These are phyloP conservation scores for Aspergillus cavernicola DNA, from an alignment of 495 filamentous ascomycete species.

Conservation along the genomic window DNA sequence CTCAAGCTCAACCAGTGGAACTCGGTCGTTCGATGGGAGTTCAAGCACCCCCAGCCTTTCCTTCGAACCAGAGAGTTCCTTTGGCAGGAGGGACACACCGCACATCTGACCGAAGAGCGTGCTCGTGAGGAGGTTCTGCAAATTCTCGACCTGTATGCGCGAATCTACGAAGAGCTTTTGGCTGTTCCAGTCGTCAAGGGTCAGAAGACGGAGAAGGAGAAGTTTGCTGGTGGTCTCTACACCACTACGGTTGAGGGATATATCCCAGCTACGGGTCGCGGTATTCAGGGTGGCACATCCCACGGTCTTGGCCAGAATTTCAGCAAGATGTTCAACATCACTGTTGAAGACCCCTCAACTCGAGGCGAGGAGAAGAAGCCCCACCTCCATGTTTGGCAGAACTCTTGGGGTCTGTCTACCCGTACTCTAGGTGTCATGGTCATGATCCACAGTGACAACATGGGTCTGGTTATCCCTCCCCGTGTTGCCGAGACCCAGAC, in stretches of 20 bases:
- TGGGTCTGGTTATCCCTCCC: constrained; percentile 87
- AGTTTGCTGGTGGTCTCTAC: constrained; percentile 93
- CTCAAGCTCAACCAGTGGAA: constrained; percentile 97
- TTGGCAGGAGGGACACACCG: constrained; percentile 98
- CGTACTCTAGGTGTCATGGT: constrained; percentile 96
- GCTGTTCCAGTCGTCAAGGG: constrained; percentile 92
- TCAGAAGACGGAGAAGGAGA: constrained; percentile 84
- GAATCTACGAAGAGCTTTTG: constrained; percentile 86
- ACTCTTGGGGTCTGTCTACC: constrained; percentile 96
- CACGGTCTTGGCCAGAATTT: constrained; percentile 97
- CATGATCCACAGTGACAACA: constrained; percentile 94
- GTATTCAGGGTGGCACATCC: constrained; percentile 92
- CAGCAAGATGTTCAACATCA: constrained; percentile 97
- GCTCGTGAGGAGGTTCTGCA: constrained; percentile 82
- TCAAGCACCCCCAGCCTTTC: constrained; percentile 96
- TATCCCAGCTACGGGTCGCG: constrained; percentile 88
- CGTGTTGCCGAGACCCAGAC: constrained; percentile 82
- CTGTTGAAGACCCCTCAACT: constrained; percentile 81
- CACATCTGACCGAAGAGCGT: constrained; percentile 73
- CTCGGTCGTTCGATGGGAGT: constrained; percentile 96
- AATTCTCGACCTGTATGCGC: constrained; percentile 90
- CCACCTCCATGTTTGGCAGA: constrained; percentile 88
- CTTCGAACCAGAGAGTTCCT: constrained; percentile 89
- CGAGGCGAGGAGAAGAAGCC: constrained; percentile 69
- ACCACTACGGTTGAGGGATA: constrained; percentile 89